These are phyloP conservation scores for Cordyceps farinosa DNA, from an alignment of 2,329 filamentous ascomycete species.

Conservation along the genomic window DNA sequence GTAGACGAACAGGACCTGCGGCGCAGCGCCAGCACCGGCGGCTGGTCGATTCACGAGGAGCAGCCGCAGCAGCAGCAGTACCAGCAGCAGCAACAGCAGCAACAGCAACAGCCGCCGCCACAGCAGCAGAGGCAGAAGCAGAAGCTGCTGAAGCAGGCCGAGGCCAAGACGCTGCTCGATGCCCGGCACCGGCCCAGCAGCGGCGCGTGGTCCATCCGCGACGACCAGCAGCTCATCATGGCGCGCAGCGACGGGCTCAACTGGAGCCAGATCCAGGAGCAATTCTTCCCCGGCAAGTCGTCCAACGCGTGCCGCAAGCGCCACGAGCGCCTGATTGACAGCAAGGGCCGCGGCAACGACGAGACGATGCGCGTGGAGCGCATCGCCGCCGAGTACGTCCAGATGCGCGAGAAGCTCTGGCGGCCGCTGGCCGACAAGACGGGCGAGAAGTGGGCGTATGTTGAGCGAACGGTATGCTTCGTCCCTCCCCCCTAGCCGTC, in stretches of 20 bases:
- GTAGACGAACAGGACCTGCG: not conserved
- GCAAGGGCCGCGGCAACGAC: slow-evolving; percentile 72
- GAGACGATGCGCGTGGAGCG: slow-evolving; percentile 70
- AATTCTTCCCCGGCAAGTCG: slow-evolving; percentile 73
- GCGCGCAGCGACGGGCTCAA: slow-evolving; percentile 74
- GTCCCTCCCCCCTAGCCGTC: not conserved
- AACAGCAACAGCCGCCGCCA: not conserved
- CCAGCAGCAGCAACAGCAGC: not conserved
- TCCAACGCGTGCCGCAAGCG: slow-evolving; percentile 85
- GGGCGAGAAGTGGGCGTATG: slow-evolving; percentile 79
- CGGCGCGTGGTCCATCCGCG: slow-evolving; percentile 67
- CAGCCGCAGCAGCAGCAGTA: not conserved
- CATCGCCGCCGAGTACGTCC: slow-evolving; percentile 75
- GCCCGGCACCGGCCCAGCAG: slow-evolving; percentile 51
- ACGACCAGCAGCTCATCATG: slow-evolving; percentile 69
- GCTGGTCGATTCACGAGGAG: slow-evolving; percentile 7
- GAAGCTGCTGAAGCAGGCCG: not conserved
- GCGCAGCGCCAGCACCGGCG: slow-evolving; percentile 9
- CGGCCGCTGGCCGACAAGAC: slow-evolving; percentile 64
- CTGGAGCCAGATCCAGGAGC: slow-evolving; percentile 75
- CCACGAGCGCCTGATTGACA: slow-evolving; percentile 79
- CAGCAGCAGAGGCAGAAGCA: not conserved
- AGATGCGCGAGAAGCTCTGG: slow-evolving; percentile 79
- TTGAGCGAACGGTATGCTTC: slow-evolving; percentile 56
- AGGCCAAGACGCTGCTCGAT: slow-evolving; percentile 3